A percentile compares a stretch with the other conserved stretches of the same genome.
phyloP scores from a whole-genome alignment of 306 rosid genomes.

The Cicer judaicum region DNA sequence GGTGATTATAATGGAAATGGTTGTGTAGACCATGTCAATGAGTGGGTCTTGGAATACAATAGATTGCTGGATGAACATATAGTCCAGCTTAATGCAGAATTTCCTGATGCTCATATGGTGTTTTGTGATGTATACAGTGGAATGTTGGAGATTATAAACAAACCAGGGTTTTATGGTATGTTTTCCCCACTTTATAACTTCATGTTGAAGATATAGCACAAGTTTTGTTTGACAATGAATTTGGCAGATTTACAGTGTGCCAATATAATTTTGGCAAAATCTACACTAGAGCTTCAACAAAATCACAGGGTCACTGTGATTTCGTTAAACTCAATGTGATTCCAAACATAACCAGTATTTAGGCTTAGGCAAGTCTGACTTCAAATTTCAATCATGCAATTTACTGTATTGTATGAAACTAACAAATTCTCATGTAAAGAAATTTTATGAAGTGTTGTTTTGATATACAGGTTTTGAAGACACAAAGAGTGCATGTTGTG shows the following conservation, averaged over 20 bases:
- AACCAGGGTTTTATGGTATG: conserved; percentile 63
- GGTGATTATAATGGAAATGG: conserved; percentile 39
- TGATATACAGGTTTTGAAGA: conserved; percentile 56
- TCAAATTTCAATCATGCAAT: neutral
- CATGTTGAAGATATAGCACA: too few relatives aligned
- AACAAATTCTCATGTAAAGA: neutral
- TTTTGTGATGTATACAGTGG: conserved; percentile 82
- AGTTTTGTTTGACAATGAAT: too few relatives aligned
- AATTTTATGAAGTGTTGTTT: neutral
- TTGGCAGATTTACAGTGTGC: too few relatives aligned
- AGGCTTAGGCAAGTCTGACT: too few relatives aligned
- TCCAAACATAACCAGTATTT: too few relatives aligned
- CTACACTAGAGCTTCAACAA: too few relatives aligned
- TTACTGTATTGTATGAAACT: neutral
- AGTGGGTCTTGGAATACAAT: conserved; percentile 66
- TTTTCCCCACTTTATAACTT: neutral
- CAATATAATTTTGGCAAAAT: too few relatives aligned
- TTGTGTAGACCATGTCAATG: conserved; percentile 66
- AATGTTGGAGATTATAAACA: conserved; percentile 60
- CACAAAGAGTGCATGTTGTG: conserved; percentile 72
- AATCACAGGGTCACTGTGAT: too few relatives aligned
- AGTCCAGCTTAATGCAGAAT: conserved; percentile 51
- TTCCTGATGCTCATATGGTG: conserved; percentile 60
- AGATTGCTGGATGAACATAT: conserved; percentile 52
- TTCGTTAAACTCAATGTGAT: too few relatives aligned